Evolutionary conservation across 306 rosid species (phyloP).

Genomic region (Boehmeria nivea): DNA sequence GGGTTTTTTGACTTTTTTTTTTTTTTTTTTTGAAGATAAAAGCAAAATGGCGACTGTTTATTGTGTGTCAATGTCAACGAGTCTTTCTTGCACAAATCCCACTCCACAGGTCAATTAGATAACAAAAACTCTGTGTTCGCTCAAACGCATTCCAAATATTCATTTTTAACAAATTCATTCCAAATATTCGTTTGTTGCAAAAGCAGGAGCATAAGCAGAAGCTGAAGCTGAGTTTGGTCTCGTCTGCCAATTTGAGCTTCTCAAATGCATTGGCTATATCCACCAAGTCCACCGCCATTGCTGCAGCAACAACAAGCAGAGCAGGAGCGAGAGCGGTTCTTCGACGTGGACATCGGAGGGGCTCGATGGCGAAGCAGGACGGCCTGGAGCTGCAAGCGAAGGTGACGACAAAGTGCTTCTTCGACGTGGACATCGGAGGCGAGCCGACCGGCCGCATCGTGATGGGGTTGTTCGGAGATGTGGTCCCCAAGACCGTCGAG

Average conservation of each 20-base stretch:
- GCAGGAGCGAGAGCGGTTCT: not conserved
- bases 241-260: not conserved
- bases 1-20: too few species aligned
- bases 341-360: not conserved
- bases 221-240: too few species aligned
- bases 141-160: too few species aligned
- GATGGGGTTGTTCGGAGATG: slow-evolving; percentile 71
- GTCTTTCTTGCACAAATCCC: too few species aligned
- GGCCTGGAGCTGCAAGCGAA: slow-evolving; percentile 65
- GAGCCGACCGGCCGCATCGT: slow-evolving; percentile 58
- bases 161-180: not conserved
- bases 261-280: not conserved
- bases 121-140: too few species aligned
- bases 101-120: too few species aligned
- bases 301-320: not conserved
- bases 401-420: slow-evolving; percentile 73
- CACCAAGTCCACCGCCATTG: not conserved
- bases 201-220: too few species aligned
- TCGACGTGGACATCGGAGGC: slow-evolving; percentile 76
- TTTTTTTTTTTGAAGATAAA: too few species aligned
- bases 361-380: slow-evolving; percentile 23
- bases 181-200: too few species aligned
- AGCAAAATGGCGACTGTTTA: too few species aligned
- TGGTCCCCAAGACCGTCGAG: slow-evolving; percentile 72
- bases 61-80: too few species aligned